Percentiles rank a stretch among this genome's conserved stretches.
Conservation (phyloP, 2,329 filamentous ascomycete species). For the Claviceps sorghi region DNA sequence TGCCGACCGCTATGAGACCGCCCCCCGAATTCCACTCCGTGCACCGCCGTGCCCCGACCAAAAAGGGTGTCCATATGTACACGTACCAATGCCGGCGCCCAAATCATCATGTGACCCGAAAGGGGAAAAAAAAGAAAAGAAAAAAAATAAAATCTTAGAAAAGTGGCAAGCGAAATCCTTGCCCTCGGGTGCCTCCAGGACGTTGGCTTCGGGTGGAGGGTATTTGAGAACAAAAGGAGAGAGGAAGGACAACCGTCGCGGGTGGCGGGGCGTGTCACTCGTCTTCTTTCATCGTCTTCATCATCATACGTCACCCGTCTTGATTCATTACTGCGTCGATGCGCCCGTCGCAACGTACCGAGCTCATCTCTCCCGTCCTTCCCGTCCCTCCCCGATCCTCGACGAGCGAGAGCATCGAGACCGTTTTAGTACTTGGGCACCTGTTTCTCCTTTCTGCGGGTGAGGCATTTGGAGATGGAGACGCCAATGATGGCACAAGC, state of each 20-base stretch:
- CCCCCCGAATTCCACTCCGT: too few relatives aligned
- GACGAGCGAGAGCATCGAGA: not conserved
- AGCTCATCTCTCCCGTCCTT: not conserved
- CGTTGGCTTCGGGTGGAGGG: too few relatives aligned
- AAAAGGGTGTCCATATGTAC: too few relatives aligned
- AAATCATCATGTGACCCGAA: too few relatives aligned
- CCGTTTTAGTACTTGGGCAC: slow-evolving; percentile 11
- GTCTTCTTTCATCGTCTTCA: not conserved
- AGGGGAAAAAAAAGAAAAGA: not conserved
- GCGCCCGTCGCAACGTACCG: not conserved
- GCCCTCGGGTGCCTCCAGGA: too few relatives aligned
- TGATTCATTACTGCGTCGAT: not conserved
- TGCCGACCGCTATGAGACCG: too few relatives aligned
- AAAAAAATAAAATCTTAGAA: not conserved
- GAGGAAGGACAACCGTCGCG: not conserved
- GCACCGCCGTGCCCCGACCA: too few relatives aligned
- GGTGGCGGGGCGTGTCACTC: not conserved
- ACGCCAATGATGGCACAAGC: slow-evolving; percentile 18
- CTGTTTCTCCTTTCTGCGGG: slow-evolving; percentile 12
- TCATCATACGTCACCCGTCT: not conserved
- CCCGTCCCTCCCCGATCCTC: not conserved
- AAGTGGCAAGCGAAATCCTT: too few relatives aligned
- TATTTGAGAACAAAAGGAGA: too few relatives aligned
- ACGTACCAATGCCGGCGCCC: too few relatives aligned
- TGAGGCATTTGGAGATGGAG: slow-evolving; percentile 18